These are phyloP conservation scores for Saccharomyces hybrid DNA, from an alignment of 1,139 yeast species.

Conservation along the genomic window DNA sequence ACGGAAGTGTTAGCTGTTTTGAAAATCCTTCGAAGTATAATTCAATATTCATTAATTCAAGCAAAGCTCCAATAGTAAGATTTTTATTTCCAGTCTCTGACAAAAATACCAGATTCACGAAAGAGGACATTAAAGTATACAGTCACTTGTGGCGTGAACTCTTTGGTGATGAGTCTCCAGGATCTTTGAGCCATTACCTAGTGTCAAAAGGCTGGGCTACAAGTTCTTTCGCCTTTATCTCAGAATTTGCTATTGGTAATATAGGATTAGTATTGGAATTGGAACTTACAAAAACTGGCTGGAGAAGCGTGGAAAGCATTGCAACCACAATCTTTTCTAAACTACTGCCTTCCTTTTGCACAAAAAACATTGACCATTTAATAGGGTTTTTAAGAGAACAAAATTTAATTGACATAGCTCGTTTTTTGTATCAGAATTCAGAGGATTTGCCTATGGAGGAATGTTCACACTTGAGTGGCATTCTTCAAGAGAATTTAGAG, in stretches of 20 bases:
- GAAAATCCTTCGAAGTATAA: conserved; percentile 10
- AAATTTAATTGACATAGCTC: conserved; percentile 40
- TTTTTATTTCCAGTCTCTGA: conserved; percentile 37
- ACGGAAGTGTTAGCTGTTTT: conserved; percentile 19
- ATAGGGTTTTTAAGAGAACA: conserved; percentile 39
- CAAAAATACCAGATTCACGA: conserved; percentile 9
- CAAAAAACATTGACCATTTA: conserved; percentile 25
- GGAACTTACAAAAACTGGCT: conserved; percentile 39
- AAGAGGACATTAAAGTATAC: conserved; percentile 25
- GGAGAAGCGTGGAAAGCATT: conserved; percentile 30
- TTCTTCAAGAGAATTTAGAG: conserved; percentile 34
- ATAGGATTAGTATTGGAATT: conserved; percentile 41
- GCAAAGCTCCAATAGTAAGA: conserved; percentile 31
- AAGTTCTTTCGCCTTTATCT: conserved; percentile 36
- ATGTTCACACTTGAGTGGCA: conserved; percentile 33
- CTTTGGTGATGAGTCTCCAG: conserved; percentile 53
- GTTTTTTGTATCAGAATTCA: conserved; percentile 37
- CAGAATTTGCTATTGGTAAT: conserved; percentile 34
- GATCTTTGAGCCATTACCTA: conserved; percentile 39
- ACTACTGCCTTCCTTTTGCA: conserved; percentile 21
- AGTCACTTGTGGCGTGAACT: conserved; percentile 47
- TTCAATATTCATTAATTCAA: conserved; percentile 28
- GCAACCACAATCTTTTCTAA: conserved; percentile 30
- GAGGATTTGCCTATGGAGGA: conserved; percentile 39
- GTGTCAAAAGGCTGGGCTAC: conserved; percentile 32